A percentile compares a stretch with the other conserved stretches of the same genome.
phyloP scores from a whole-genome alignment of 2,329 filamentous ascomycete genomes.

The Aulographum hederae region DNA sequence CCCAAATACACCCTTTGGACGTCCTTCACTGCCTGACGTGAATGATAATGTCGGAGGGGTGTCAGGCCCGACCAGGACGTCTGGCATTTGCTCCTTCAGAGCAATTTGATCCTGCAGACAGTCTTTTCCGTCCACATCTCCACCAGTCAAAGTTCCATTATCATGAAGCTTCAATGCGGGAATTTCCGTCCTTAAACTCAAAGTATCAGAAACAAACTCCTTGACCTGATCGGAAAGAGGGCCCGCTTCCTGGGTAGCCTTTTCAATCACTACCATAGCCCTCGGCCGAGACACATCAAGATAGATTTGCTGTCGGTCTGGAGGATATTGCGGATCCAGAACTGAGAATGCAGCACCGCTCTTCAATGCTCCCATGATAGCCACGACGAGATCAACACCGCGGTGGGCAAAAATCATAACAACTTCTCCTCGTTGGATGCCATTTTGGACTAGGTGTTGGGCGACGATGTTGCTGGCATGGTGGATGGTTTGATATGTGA shows the following conservation, averaged over 20 bases:
- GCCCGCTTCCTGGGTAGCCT: slow-evolving; percentile 51
- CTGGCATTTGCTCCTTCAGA: slow-evolving; percentile 39
- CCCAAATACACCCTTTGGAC: slow-evolving; percentile 73
- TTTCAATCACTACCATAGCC: slow-evolving; percentile 54
- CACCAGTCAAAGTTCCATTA: slow-evolving; percentile 53
- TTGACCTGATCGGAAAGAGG: slow-evolving; percentile 39
- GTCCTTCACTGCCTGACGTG: slow-evolving; percentile 51
- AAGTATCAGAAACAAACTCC: slow-evolving; percentile 53
- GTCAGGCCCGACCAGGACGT: slow-evolving; percentile 71
- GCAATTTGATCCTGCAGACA: slow-evolving; percentile 38
- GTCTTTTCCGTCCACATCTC: slow-evolving; percentile 45
- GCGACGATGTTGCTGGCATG: slow-evolving; percentile 68
- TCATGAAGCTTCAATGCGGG: slow-evolving; percentile 55
- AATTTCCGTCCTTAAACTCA: slow-evolving; percentile 55
- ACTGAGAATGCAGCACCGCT: slow-evolving; percentile 43
- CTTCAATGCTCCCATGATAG: slow-evolving; percentile 56
- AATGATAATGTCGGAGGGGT: slow-evolving; percentile 53
- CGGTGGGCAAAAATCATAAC: slow-evolving; percentile 86
- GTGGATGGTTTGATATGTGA: slow-evolving; percentile 74
- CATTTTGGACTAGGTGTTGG: slow-evolving; percentile 57
- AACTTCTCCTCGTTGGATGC: slow-evolving; percentile 63
- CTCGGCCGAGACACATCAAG: slow-evolving; percentile 62
- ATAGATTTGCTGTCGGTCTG: slow-evolving; percentile 64
- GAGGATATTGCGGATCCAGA: slow-evolving; percentile 66
- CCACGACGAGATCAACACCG: slow-evolving; percentile 52